Base-by-base conservation (phyloP, 768 basidiomycete species). In the Pisolithus tinctorius region DNA sequence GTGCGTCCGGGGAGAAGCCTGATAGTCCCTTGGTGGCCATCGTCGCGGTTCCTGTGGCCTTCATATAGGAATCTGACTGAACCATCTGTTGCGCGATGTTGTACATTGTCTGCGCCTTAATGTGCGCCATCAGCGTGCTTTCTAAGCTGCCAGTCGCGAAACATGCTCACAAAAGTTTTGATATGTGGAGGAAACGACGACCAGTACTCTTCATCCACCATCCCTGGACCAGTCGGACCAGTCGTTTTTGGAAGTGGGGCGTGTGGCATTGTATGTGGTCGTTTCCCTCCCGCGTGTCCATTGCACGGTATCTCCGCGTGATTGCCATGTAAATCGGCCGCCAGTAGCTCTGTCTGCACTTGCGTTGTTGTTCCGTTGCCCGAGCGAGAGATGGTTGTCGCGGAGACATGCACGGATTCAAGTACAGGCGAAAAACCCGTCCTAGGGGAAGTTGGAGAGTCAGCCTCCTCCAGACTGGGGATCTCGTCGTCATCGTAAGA, bases 61-160 rank as follows among this genome's bases (percentile, higher is more conserved):
- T 69, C 52, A 69, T 62, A 48, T 68, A 67, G 26, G 67, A 53
- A 30, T 67, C 73, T 30, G 74, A 71, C 60, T 74, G 79, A 34
- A 72, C 75, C 72, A 84, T 82, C 66, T 81, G 81, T 58, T 84
- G 83, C 34, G 84, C 84, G 55, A 83, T 79, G 48, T 80, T 74
- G 60, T 83, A 82, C 81, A 84, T 82, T 7, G 80, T 78, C 68
- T 78, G 73, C 51, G 80, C 76, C 73, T 82, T 74, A 50, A 63
- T 59, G 43, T 56, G 61, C 60, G 56, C 63, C 56, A 62, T 70
- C 67, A 70, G 63, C 20, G 30, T 49, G 53, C 63, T 55, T 56
- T 55, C 60, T 23, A 14, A 47, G 45, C 42, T 41, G 47, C 34
- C 60, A 59, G 63, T 55, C 56, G 58, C 59, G 43, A 58, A 64